Evolutionary conservation across 1,139 yeast species (phyloP).

Genomic region (Debaryomyces robertsiae): DNA sequence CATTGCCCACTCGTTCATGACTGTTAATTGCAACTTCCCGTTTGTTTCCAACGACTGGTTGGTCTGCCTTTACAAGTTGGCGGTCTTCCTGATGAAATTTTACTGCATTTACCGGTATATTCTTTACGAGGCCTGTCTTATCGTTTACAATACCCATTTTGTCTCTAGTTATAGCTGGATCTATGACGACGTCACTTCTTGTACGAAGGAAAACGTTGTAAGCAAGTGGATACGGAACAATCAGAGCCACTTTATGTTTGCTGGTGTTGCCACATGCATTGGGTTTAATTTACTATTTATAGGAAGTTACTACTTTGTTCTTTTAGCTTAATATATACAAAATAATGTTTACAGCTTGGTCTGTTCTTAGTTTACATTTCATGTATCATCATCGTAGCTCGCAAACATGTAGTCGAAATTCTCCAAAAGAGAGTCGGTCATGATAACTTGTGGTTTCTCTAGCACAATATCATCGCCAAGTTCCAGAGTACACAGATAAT

Average conservation of each 20-base stretch:
- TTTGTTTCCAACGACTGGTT: slow-evolving; percentile 11
- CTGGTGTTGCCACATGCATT: slow-evolving; percentile 3
- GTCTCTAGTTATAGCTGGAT: slow-evolving; percentile 11
- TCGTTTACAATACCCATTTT: slow-evolving; percentile 15
- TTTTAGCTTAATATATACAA: not conserved
- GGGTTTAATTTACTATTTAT: slow-evolving; percentile 6
- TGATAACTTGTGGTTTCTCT: not conserved
- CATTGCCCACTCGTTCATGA: slow-evolving; percentile 29
- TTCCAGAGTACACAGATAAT: not conserved
- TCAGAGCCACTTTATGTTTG: not conserved
- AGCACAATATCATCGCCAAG: not conserved
- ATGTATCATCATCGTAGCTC: slow-evolving; percentile 10
- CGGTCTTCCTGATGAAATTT: slow-evolving; percentile 26
- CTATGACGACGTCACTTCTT: slow-evolving; percentile 6
- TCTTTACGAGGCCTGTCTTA: slow-evolving; percentile 23
- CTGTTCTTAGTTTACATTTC: not conserved
- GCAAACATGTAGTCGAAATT: slow-evolving; percentile 15
- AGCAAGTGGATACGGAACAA: not conserved
- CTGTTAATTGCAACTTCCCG: slow-evolving; percentile 22
- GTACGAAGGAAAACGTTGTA: not conserved
- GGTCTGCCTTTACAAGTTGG: slow-evolving; percentile 17
- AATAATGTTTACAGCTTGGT: not conserved
- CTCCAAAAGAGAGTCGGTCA: slow-evolving; percentile 6
- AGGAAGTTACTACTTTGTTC: not conserved
- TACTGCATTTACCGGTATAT: slow-evolving; percentile 28